Evolutionary conservation across 2,329 filamentous ascomycete genomes (phyloP), one percentile per base, ranked within the genome.

Genomic region (Colletotrichum tropicale): DNA sequence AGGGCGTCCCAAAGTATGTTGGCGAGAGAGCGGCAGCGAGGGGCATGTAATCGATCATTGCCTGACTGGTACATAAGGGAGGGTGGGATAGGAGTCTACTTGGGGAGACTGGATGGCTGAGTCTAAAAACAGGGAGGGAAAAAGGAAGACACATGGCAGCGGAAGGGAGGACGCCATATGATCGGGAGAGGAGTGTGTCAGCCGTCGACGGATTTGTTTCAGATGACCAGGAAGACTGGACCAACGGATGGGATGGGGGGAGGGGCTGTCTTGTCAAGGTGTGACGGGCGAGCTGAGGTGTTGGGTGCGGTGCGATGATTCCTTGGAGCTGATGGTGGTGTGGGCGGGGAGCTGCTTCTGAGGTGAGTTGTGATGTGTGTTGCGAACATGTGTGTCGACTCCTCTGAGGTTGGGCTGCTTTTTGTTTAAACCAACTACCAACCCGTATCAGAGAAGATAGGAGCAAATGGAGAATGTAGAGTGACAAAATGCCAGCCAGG

Each of bases 151-250:
- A 26, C 58, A 64, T 58, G 60, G 67, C 52, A 16, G 43, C 18
- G 64, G 15, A 52, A 66, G 30, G 48, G 28, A 65, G 36, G 18
- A 36, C 70, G 60, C 71, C 69, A 64, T 58, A 38, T 68, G 69
- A 72, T 64, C 62, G 56, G 62, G 61, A 66, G 28, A 21, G 28
- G 74, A 58, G 66, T 66, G 66, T 76, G 71, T 76, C 74, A 76
- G 74, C 66, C 66, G 71, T 75, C 30, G 43, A 76, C 61, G 61
- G 66, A 60, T 56, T 69, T 71, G 74, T 76, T 76, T 76, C 74
- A 75, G 74, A 76, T 76, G 74, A 75, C 74, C 60, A 75, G 61
- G 60, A 60, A 62, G 48, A 74, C 70, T 38, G 71, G 52, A 60
- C 26, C 66, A 71, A 38, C 66, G 52, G 71, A 61, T 66, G 71